Percentiles rank a stretch among this genome's conserved stretches.
Conservation (phyloP, 768 basidiomycete genomes). For the Russula sp. region DNA sequence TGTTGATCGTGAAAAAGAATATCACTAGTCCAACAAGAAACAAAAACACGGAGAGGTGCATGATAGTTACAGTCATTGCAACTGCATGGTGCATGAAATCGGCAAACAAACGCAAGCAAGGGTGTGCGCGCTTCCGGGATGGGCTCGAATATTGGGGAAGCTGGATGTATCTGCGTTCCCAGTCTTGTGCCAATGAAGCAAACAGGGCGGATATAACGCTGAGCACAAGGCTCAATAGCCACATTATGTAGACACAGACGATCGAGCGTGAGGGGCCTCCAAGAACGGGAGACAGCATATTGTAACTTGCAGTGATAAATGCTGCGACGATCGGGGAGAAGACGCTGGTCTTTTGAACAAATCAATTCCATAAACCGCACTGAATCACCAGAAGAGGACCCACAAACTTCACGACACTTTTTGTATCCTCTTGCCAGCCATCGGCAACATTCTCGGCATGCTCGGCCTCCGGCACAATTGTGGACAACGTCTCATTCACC, state of each 20-base stretch:
- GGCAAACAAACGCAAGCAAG: constrained; percentile 22
- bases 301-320: background rate
- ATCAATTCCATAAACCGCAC: background rate
- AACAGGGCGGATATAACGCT: background rate
- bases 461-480: too few relatives aligned
- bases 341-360: background rate
- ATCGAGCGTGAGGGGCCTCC: too few relatives aligned
- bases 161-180: background rate
- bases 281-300: background rate
- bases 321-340: background rate
- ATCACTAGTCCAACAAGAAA: background rate
- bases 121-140: constrained; percentile 32
- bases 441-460: background rate
- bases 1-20: background rate
- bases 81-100: background rate
- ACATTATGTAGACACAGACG: background rate
- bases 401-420: background rate
- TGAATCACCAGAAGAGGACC: background rate
- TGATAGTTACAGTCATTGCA: constrained; percentile 24
- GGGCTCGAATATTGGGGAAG: constrained; percentile 24
- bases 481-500: background rate
- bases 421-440: background rate
- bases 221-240: background rate
- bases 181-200: background rate
- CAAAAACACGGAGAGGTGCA: constrained; percentile 8